Conservation (phyloP, 208 protist species). For the Leishmania tarentolae region DNA sequence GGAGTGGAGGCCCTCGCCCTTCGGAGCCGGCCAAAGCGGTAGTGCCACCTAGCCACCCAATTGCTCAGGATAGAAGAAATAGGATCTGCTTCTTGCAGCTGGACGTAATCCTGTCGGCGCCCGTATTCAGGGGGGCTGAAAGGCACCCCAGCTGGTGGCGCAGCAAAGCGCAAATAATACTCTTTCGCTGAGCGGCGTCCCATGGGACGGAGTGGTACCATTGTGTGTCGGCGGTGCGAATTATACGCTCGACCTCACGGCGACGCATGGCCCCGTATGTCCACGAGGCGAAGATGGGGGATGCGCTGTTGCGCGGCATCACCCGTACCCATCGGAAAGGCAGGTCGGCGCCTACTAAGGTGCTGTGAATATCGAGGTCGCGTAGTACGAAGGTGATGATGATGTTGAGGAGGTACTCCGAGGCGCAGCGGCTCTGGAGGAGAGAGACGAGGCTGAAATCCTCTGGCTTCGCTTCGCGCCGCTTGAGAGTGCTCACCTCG, state of each 20-base stretch:
- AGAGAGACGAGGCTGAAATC: conserved; percentile 48
- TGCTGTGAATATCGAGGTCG: conserved; percentile 28
- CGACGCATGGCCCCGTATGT: conserved; percentile 33
- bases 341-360: conserved; percentile 45
- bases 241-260: conserved; percentile 29
- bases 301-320: conserved; percentile 16
- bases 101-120: conserved; percentile 10
- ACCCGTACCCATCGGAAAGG: conserved; percentile 52
- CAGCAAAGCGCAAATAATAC: conserved; percentile 47
- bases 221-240: conserved; percentile 25
- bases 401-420: conserved; percentile 56
- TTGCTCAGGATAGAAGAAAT: conserved; percentile 37
- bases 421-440: conserved; percentile 24
- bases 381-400: conserved; percentile 41
- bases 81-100: conserved; percentile 56
- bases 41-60: neutral
- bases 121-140: neutral
- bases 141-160: conserved; percentile 42
- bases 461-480: conserved; percentile 36
- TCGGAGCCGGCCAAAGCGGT: neutral
- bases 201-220: conserved; percentile 37
- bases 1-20: neutral
- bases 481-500: conserved; percentile 19
- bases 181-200: conserved; percentile 31
- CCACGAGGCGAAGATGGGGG: conserved; percentile 45